A percentile compares a stretch with the other conserved stretches of the same genome.
These are phyloP conservation scores for Spatholobus suberectus DNA, from an alignment of 306 rosid genomes.

Conservation along the genomic window DNA sequence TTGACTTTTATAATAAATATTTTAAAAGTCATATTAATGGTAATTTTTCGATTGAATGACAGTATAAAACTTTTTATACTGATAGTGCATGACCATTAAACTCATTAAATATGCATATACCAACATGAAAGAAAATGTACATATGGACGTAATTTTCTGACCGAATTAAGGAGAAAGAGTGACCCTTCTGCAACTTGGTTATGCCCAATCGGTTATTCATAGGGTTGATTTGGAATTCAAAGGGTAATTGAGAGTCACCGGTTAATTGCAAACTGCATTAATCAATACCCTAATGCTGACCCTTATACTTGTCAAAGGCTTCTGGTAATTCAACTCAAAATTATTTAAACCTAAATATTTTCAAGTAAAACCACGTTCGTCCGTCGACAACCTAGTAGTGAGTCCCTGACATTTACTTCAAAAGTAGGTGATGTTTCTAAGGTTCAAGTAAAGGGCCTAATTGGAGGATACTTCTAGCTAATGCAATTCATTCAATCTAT, in stretches of 20 bases:
- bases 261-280: conserved; percentile 18
- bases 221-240: conserved; percentile 17
- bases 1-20: no score
- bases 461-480: not conserved
- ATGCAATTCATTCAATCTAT: conserved; percentile 24
- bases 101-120: no score
- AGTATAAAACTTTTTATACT: no score
- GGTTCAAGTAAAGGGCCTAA: not conserved
- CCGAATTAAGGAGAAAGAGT: conserved; percentile 24
- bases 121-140: not conserved
- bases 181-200: not conserved
- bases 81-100: no score
- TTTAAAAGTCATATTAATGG: no score
- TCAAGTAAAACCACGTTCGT: conserved; percentile 6
- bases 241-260: conserved; percentile 1
- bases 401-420: conserved; percentile 1
- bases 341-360: not conserved
- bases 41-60: no score
- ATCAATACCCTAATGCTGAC: conserved; percentile 14
- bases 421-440: conserved; percentile 22
- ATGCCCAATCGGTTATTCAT: conserved; percentile 3
- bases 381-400: not conserved
- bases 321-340: conserved; percentile 14
- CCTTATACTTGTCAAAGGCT: conserved; percentile 34
- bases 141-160: conserved; percentile 19